Evolutionary conservation across 345 rosid species (phyloP).

Genomic region (Pistacia integerrima): DNA sequence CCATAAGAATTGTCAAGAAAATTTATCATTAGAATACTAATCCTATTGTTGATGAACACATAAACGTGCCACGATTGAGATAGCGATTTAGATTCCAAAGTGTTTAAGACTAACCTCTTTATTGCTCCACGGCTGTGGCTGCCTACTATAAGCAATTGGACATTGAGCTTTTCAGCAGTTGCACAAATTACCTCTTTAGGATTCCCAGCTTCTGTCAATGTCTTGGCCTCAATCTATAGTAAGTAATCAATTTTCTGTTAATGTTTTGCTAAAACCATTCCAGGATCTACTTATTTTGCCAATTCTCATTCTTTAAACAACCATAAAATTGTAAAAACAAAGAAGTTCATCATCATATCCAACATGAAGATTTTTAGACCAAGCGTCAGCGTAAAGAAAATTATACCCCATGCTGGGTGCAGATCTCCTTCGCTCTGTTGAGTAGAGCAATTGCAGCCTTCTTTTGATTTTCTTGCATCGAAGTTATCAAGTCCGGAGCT

Average conservation of each 20-base stretch:
- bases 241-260: not conserved
- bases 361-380: no score
- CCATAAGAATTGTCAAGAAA: not conserved
- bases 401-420: conserved; percentile 54
- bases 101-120: conserved; percentile 45
- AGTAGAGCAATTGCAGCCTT: conserved; percentile 38
- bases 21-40: not conserved
- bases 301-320: no score
- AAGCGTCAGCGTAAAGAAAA: not conserved
- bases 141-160: conserved; percentile 51
- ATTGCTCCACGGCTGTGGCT: conserved; percentile 56
- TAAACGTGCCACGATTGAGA: no score
- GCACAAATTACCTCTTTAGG: conserved; percentile 51
- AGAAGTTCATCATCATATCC: not conserved
- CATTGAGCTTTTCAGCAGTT: conserved; percentile 43
- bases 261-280: not conserved
- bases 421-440: conserved; percentile 46
- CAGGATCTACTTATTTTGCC: no score
- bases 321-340: not conserved
- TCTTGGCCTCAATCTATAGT: conserved; percentile 52
- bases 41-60: not conserved
- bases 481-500: conserved; percentile 60
- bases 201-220: conserved; percentile 48
- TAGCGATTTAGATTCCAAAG: not conserved
- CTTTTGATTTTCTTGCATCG: conserved; percentile 53